These are phyloP conservation scores for Mycena rebaudengoi DNA, from an alignment of 768 basidiomycete genomes.

Conservation along the genomic window DNA sequence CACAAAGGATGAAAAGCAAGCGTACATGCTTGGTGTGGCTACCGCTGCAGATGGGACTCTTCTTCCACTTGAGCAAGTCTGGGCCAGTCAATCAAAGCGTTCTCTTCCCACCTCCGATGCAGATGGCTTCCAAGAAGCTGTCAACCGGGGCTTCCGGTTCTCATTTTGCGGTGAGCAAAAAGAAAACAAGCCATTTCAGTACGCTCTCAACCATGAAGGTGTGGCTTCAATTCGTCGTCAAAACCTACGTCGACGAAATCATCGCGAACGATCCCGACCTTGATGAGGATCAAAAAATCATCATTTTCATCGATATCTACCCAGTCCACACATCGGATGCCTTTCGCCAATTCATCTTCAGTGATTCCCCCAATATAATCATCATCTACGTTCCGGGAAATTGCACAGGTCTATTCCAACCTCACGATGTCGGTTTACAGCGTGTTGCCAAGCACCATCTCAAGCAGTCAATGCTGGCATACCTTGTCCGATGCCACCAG, in stretches of 20 bases:
- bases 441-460: slow-evolving; percentile 30
- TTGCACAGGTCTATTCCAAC: slow-evolving; percentile 32
- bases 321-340: slow-evolving; percentile 35
- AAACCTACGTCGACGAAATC: slow-evolving; percentile 12
- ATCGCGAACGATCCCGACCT: slow-evolving; percentile 22
- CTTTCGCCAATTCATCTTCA: slow-evolving; percentile 27
- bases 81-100: slow-evolving; percentile 23
- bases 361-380: slow-evolving; percentile 19
- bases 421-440: slow-evolving; percentile 32
- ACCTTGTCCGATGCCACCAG: slow-evolving; percentile 15
- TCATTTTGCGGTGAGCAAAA: slow-evolving; percentile 29
- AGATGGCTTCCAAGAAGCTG: slow-evolving; percentile 19
- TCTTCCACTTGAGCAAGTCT: slow-evolving; percentile 38
- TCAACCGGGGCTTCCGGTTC: slow-evolving; percentile 30
- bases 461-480: slow-evolving; percentile 18
- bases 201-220: slow-evolving; percentile 38
- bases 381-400: slow-evolving; percentile 27
- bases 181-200: slow-evolving; percentile 33
- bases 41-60: slow-evolving; percentile 21
- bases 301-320: slow-evolving; percentile 37
- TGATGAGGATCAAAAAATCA: slow-evolving; percentile 13
- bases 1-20: neutral
- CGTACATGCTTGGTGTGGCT: slow-evolving; percentile 6
- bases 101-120: slow-evolving; percentile 27
- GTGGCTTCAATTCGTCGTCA: slow-evolving; percentile 26